Evolutionary conservation across 257 asterid genomes (phyloP), one percentile per base, ranked within the genome.

Genomic region (Ajuga chamaepitys): DNA sequence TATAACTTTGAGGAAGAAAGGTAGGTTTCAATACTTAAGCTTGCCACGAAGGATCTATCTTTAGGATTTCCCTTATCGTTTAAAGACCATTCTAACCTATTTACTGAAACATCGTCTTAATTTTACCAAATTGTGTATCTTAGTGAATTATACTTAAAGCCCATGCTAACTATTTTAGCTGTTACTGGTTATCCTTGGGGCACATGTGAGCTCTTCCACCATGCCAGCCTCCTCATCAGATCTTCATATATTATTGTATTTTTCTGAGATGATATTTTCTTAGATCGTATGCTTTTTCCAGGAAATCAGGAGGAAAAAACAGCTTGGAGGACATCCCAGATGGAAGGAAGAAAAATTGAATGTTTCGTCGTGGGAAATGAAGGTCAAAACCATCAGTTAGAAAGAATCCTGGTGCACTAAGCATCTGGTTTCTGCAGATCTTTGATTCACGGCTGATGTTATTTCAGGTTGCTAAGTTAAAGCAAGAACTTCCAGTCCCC

Each of bases 261-360:
- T 45, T 61, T 17, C 67, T 14, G 12, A 52, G 7, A 55, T 70
- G 60, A 67, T 44, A 10, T 67, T 58, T 32, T 58, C 58, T 45
- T 7, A 60, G 24, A 41, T 70, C 20, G 18, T 75, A 52, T 26
- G 7, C 41, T 48, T 54, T 51, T 62, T 32, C 54, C 81, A 93
- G 99, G 97, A 93, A 70, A 79, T 89, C 75, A 86, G 93, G 86
- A 93, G 98, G 85, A 85, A 80, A 75, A 89, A 73, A 82, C 91
- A 77, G 70, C 75, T 73, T 18, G 85, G 86, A 35, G 88, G 87
- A 74, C 67, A 67, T 63, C 47, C 64, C 48, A 73, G 60, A 68
- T 35, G 78, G 82, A 77, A 74, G 64, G 83, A 81, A 58, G 88
- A 84, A 69, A 65, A 73, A 78, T 55, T 68, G 56, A 35, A 76